Base-by-base conservation (phyloP, 192 early-diverging fungal genomes). In the Backusella circina region DNA sequence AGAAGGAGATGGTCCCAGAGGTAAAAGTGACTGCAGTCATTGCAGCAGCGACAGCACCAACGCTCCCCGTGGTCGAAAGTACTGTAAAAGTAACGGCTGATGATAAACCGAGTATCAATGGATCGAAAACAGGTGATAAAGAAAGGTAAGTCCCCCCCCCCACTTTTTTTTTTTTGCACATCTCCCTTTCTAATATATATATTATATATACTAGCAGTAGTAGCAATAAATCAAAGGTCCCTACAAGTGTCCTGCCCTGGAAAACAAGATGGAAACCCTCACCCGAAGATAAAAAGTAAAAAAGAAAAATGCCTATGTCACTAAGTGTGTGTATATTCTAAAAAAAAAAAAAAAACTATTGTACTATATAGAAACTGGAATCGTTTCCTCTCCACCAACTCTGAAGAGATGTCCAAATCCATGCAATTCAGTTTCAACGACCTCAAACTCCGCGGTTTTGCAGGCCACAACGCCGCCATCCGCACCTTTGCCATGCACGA, bases 391-490 rank as follows among this genome's bases (percentile, higher is more conserved):
- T 90, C 87, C 0, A 90, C 88, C 18, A 90, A 90, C 73, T 86
- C 83, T 36, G 85, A 90, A 73, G 88, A 90, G 74, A 90, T 90
- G 88, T 86, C 88, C 2, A 90, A 90, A 33, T 83, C 83, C 2
- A 84, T 90, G 87, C 88, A 90, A 51, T 90, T 90, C 79, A 84
- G 86, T 2, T 90, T 90, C 47, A 90, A 90, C 41, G 88, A 90
- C 54, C 74, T 88, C 38, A 90, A 90, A 47, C 72, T 90, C n/a
- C 79, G 87, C 9, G 86, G 85, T 3, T 86, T 87, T 69, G 84
- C 81, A 74, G 88, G 88, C 0, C 90, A 91, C 68, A 80, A 81
- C 8, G 85, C 88, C 1, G 79, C 83, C 13, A 50, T 91, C 36
- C 73, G 84, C 3, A 80, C 84, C 1, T 80, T 91, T 18, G 81